phyloP scores from a whole-genome alignment of 2,329 filamentous ascomycete species.

The Chaetomiaceae sp. region DNA sequence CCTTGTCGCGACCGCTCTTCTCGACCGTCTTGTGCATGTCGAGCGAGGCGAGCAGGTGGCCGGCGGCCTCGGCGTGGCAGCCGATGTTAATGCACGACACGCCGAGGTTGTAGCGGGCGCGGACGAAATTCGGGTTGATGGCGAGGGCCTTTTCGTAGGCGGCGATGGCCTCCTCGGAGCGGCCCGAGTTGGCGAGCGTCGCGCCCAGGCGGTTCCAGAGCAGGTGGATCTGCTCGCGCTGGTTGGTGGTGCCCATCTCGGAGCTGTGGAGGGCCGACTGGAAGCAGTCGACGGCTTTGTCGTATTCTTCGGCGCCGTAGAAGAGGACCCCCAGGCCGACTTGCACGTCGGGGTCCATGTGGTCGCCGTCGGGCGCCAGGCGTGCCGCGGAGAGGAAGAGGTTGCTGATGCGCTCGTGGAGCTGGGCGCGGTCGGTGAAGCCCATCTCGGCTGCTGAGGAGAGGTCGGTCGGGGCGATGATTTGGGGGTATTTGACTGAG shows the following conservation, averaged over 20 bases:
- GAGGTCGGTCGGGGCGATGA: conserved; percentile 68
- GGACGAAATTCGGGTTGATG: conserved; percentile 92
- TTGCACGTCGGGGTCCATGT: conserved; percentile 98
- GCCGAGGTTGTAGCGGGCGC: conserved; percentile 92
- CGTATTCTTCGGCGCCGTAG: conserved; percentile 96
- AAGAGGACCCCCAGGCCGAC: conserved; percentile 95
- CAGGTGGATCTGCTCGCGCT: conserved; percentile 80
- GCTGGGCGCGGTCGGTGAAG: conserved; percentile 84
- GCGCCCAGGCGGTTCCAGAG: conserved; percentile 97
- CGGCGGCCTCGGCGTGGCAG: conserved; percentile 87
- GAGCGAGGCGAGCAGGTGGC: conserved; percentile 84
- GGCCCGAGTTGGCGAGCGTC: conserved; percentile 89
- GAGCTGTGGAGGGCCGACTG: conserved; percentile 81
- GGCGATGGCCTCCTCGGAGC: conserved; percentile 91
- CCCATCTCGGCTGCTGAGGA: conserved; percentile 78
- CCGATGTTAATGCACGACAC: conserved; percentile 97
- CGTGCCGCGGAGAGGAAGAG: conserved; percentile 91
- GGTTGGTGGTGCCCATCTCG: conserved; percentile 78
- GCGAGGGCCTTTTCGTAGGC: conserved; percentile 91
- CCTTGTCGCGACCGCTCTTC: conserved; percentile 75
- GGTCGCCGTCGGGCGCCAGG: conserved; percentile 82
- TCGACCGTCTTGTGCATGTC: conserved; percentile 96
- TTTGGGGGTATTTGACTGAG: conserved; percentile 84
- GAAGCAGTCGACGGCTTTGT: conserved; percentile 98
- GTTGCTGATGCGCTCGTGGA: conserved; percentile 86